Conservation (phyloP, 768 basidiomycete species). For the Tricholoma matsutake region DNA sequence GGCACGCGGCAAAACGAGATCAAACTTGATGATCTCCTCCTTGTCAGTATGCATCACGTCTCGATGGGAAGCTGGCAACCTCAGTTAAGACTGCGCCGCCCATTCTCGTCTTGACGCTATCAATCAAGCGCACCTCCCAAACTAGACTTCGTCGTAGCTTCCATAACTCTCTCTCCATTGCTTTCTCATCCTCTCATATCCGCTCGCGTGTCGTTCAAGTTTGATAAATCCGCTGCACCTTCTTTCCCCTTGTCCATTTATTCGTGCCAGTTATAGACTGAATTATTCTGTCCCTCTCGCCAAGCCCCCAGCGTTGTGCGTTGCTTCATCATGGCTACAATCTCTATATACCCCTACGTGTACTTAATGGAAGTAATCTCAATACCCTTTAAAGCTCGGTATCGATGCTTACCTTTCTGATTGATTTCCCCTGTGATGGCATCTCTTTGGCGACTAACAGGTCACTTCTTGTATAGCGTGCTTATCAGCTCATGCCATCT, state of each 20-base stretch:
- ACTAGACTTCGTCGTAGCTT: background rate
- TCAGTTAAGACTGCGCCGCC: slow-evolving; percentile 58
- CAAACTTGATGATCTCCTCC: slow-evolving; percentile 61
- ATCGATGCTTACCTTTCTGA: too few relatives aligned
- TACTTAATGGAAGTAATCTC: background rate
- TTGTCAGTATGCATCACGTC: slow-evolving; percentile 80
- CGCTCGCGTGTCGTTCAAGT: background rate
- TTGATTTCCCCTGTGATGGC: too few relatives aligned
- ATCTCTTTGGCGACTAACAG: too few relatives aligned
- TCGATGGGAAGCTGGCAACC: slow-evolving; percentile 84
- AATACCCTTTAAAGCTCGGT: too few relatives aligned
- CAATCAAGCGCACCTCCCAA: background rate
- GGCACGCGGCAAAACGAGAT: slow-evolving; percentile 50
- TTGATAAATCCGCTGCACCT: background rate
- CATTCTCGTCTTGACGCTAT: slow-evolving; percentile 16
- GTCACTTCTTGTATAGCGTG: too few relatives aligned
- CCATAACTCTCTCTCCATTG: background rate
- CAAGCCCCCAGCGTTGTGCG: background rate
- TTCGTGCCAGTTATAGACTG: background rate
- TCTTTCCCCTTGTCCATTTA: background rate
- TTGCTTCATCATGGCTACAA: background rate
- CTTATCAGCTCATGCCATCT: too few relatives aligned
- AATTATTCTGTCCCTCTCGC: background rate
- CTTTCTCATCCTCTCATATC: background rate
- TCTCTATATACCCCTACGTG: background rate